Evolutionary conservation across 371 early-diverging fungal species (phyloP), one percentile per base, ranked within the genome.

Genomic region (Smittium mucronatum): DNA sequence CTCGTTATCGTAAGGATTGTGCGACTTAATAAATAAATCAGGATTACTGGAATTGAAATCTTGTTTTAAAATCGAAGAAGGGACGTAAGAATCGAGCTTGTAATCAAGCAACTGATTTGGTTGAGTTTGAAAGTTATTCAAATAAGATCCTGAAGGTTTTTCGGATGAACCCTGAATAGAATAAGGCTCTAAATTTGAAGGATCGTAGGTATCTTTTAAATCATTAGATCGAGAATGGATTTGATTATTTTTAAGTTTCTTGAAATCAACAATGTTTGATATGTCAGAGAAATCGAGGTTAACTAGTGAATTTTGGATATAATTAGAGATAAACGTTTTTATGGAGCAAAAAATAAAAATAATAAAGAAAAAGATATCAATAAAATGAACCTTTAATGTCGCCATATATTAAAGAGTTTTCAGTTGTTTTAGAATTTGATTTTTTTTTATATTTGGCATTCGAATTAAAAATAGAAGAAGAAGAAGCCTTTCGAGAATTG

Each of bases 281-380:
- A 64, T 34, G 32, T 64, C 64, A 25, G 64, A 34, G 30, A 64
- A 64, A 64, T 64, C 64, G 5, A 64, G 30, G 26, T 64, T 31
- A 33, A 64, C 64, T 64, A 26, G n/a, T 64, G 2, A 64, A 30
- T 2, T 16, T 30, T 5, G 16, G 25, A 64, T 64, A 64, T 47
- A 47, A 47, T 11, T 11, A 47, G 21, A 47, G 47, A 47, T 47
- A 21, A 47, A 21, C 21, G 21, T 11, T 47, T 47, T 47, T 21
- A 47, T 11, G 21, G 21, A 47, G 21, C 5, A 47, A 47, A 47
- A 47, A 47, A 47, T 47, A 47, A 5, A 47, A 47, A 21, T 47
- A 47, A 11, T 5, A 5, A 47, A 47, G 5, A 47, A 47, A 47
- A 47, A 47, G 47, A 47, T 47, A 21, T 47, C 21, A 21, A 47